Conservation (phyloP, 495 filamentous ascomycete species). For the Cryomyces minteri region DNA sequence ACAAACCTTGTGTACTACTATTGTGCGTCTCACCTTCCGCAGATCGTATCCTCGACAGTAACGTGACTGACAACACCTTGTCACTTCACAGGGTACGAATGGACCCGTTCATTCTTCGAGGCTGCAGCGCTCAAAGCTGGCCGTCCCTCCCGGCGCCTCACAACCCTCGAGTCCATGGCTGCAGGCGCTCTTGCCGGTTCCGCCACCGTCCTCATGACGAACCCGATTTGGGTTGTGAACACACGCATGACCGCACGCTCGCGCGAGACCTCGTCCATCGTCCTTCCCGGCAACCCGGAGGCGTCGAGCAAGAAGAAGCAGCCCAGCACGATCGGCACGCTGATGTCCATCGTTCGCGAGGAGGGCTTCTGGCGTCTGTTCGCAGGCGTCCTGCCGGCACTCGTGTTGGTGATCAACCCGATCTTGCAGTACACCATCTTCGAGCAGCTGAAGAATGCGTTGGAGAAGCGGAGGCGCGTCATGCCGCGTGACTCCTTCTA, state of each 20-base stretch:
- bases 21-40: constrained; percentile 30
- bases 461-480: constrained; percentile 48
- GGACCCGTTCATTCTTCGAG: constrained; percentile 80
- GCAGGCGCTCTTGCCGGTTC: constrained; percentile 89
- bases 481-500: constrained; percentile 79
- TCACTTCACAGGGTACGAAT: constrained; percentile 57
- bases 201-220: constrained; percentile 87
- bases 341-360: constrained; percentile 53
- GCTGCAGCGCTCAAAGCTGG: constrained; percentile 55
- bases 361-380: constrained; percentile 78
- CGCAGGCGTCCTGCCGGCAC: constrained; percentile 76
- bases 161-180: constrained; percentile 78
- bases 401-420: constrained; percentile 90
- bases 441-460: constrained; percentile 76
- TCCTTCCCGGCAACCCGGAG: constrained; percentile 26
- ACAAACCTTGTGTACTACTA: constrained; percentile 99
- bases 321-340: constrained; percentile 58
- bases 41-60: background rate
- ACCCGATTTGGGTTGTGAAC: constrained; percentile 98
- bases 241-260: constrained; percentile 91
- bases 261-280: constrained; percentile 17
- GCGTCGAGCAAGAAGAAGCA: constrained; percentile 20
- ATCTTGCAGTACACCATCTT: constrained; percentile 98
- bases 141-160: constrained; percentile 67
- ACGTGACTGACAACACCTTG: background rate